phyloP scores from a whole-genome alignment of 768 basidiomycete species.

The Gloeopeniophorella convolvens region DNA sequence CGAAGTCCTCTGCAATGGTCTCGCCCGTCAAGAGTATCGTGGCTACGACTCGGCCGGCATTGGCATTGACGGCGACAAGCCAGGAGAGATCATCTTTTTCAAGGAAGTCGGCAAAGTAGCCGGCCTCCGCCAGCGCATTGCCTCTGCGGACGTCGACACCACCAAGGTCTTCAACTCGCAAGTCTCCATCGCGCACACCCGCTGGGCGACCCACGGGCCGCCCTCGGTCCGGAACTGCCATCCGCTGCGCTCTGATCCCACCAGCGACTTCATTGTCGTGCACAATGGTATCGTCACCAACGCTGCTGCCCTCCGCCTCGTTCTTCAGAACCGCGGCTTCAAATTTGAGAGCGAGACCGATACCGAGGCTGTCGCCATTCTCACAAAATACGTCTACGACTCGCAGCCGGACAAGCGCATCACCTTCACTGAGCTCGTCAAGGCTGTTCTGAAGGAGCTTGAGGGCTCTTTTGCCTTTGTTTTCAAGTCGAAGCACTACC shows the following conservation, averaged over 20 bases:
- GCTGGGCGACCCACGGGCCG: slow-evolving; percentile 97
- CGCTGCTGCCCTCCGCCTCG: slow-evolving; percentile 77
- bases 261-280: slow-evolving; percentile 83
- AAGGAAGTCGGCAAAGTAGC: slow-evolving; percentile 98
- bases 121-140: slow-evolving; percentile 84
- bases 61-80: slow-evolving; percentile 86
- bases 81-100: slow-evolving; percentile 74
- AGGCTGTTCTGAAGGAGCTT: slow-evolving; percentile 93
- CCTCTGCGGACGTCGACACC: slow-evolving; percentile 61
- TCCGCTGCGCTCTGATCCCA: slow-evolving; percentile 79
- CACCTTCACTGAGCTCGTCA: slow-evolving; percentile 87
- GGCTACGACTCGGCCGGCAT: slow-evolving; percentile 96
- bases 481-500: slow-evolving; percentile 95
- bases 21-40: slow-evolving; percentile 94
- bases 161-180: slow-evolving; percentile 75
- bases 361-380: slow-evolving; percentile 94
- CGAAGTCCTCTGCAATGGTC: slow-evolving; percentile 84
- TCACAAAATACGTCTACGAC: slow-evolving; percentile 95
- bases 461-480: slow-evolving; percentile 99
- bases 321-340: slow-evolving; percentile 94
- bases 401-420: slow-evolving; percentile 80
- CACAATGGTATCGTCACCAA: slow-evolving; percentile 99
- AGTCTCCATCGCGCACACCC: slow-evolving; percentile 97
- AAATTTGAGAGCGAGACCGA: slow-evolving; percentile 94
- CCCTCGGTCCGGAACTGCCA: slow-evolving; percentile 90